Evolutionary conservation across 306 rosid species (phyloP).

Genomic region (Quercus gilva): DNA sequence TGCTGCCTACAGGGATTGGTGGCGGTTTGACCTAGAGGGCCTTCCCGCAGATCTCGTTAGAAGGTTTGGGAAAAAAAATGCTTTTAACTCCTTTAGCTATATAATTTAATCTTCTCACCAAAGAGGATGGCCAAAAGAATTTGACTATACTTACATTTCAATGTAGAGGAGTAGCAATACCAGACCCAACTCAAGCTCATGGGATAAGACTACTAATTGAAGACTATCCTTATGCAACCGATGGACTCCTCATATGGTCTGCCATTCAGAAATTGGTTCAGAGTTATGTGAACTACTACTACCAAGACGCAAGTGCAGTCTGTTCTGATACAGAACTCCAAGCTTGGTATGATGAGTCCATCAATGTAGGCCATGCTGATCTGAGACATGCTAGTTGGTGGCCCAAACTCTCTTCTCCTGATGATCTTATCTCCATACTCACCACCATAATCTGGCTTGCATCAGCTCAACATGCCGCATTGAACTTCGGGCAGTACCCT

Average conservation of each 20-base stretch:
- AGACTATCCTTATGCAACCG: constrained; percentile 47
- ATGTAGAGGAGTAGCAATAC: constrained; percentile 36
- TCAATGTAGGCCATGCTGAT: constrained; percentile 34
- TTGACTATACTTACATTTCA: not conserved
- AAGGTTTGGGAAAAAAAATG: constrained; percentile 12
- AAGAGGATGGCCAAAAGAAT: too few species aligned
- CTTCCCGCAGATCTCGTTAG: constrained; percentile 41
- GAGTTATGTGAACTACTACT: constrained; percentile 38
- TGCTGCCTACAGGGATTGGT: constrained; percentile 41
- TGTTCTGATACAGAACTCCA: constrained; percentile 39
- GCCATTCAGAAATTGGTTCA: constrained; percentile 32
- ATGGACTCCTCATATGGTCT: constrained; percentile 46
- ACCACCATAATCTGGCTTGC: constrained; percentile 27
- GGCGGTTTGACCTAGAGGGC: constrained; percentile 35
- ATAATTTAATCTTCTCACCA: too few species aligned
- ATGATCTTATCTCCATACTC: constrained; percentile 40
- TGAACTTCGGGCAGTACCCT: constrained; percentile 42
- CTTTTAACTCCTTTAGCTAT: too few species aligned
- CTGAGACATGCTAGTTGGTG: constrained; percentile 38
- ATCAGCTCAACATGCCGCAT: constrained; percentile 41
- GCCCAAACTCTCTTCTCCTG: constrained; percentile 31
- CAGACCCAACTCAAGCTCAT: constrained; percentile 28
- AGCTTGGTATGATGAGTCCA: constrained; percentile 38
- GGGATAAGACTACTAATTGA: constrained; percentile 35
- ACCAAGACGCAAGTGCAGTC: constrained; percentile 20